A percentile compares a stretch with the other conserved stretches of the same genome.
phyloP scores from a whole-genome alignment of 1,139 yeast genomes.

The Pichia sp. region DNA sequence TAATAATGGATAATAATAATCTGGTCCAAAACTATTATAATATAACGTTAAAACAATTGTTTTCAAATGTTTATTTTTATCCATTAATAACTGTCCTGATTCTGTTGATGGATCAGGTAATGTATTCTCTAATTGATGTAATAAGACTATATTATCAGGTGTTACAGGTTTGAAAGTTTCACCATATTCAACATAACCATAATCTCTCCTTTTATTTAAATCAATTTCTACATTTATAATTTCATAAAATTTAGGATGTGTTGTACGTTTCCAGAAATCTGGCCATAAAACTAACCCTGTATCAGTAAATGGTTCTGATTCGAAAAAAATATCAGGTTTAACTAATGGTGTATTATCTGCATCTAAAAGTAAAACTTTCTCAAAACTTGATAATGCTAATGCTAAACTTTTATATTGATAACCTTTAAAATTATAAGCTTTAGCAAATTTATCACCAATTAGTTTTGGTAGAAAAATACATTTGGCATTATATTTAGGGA shows the following conservation, averaged over 20 bases:
- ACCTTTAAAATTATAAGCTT: slow-evolving; percentile 52
- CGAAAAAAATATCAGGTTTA: slow-evolving; percentile 46
- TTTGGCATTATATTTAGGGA: slow-evolving; percentile 62
- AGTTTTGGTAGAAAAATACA: slow-evolving; percentile 59
- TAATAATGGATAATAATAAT: slow-evolving; percentile 71
- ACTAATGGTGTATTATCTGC: slow-evolving; percentile 64
- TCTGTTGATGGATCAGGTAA: slow-evolving; percentile 79
- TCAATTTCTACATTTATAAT: slow-evolving; percentile 40
- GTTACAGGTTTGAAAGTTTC: slow-evolving; percentile 35
- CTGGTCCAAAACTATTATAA: slow-evolving; percentile 75
- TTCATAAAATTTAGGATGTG: slow-evolving; percentile 53
- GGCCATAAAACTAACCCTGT: slow-evolving; percentile 46
- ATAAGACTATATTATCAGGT: slow-evolving; percentile 40
- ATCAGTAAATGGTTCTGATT: slow-evolving; percentile 29
- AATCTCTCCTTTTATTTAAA: slow-evolving; percentile 26
- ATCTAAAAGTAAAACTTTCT: slow-evolving; percentile 66
- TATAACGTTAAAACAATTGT: slow-evolving; percentile 63
- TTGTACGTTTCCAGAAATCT: slow-evolving; percentile 40
- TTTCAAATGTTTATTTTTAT: slow-evolving; percentile 57
- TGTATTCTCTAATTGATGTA: slow-evolving; percentile 62
- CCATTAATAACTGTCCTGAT: slow-evolving; percentile 72
- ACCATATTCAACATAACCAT: slow-evolving; percentile 28
- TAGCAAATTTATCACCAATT: slow-evolving; percentile 40
- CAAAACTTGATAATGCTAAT: slow-evolving; percentile 65
- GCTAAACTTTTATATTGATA: slow-evolving; percentile 78